phyloP scores from a whole-genome alignment of 1,284 basidiomycete species.

The Moniliophthora roreri region DNA sequence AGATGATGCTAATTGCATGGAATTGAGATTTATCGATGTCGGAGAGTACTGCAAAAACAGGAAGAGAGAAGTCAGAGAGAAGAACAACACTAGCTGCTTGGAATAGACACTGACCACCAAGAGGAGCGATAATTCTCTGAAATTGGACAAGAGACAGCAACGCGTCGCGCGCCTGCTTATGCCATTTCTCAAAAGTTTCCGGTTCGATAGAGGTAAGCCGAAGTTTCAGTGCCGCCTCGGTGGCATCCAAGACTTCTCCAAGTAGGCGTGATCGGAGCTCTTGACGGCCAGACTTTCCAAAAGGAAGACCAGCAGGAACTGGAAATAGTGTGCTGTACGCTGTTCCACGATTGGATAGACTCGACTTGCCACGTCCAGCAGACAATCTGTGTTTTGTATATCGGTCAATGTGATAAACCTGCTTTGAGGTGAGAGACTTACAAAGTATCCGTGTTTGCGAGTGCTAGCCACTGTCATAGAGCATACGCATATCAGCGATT shows the following conservation, averaged over 20 bases:
- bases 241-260: slow-evolving; percentile 5
- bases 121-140: slow-evolving; percentile 1
- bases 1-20: slow-evolving; percentile 4
- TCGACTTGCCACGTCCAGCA: slow-evolving; percentile 2
- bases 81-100: background rate
- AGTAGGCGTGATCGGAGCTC: slow-evolving; percentile 7
- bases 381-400: slow-evolving; percentile 3
- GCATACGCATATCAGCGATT: background rate
- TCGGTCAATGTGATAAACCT: background rate
- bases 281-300: background rate
- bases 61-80: background rate
- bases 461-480: slow-evolving; percentile 6
- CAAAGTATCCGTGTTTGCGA: slow-evolving; percentile 8
- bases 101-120: slow-evolving; percentile 3
- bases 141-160: slow-evolving; percentile 1
- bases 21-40: slow-evolving; percentile 6
- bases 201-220: background rate
- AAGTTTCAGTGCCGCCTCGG: slow-evolving; percentile 4
- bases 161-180: background rate
- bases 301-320: background rate
- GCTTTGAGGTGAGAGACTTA: background rate
- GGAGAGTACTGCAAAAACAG: background rate
- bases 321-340: slow-evolving; percentile 5
- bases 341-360: background rate
- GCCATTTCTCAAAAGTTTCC: slow-evolving; percentile 2